Evolutionary conservation across 495 filamentous ascomycete species (phyloP).

Genomic region (Xylaria sp.): DNA sequence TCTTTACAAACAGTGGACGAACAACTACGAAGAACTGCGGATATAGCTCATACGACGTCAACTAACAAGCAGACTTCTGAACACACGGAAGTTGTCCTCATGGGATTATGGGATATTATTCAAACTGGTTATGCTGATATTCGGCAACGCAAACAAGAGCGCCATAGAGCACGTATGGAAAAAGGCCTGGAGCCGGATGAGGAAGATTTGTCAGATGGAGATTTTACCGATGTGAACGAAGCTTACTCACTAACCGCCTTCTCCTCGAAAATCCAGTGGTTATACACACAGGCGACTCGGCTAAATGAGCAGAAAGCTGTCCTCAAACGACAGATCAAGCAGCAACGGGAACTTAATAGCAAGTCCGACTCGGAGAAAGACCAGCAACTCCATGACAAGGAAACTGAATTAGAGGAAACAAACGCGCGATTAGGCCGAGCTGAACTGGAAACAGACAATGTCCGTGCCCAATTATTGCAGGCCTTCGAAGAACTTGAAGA

Average conservation of each 20-base stretch:
- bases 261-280: slow-evolving; percentile 75
- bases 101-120: slow-evolving; percentile 76
- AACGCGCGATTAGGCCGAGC: slow-evolving; percentile 56
- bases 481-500: slow-evolving; percentile 62
- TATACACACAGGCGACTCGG: slow-evolving; percentile 68
- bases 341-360: slow-evolving; percentile 87
- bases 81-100: slow-evolving; percentile 66
- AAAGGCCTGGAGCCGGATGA: slow-evolving; percentile 53
- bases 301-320: slow-evolving; percentile 85
- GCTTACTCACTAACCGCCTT: slow-evolving; percentile 72
- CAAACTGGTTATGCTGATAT: slow-evolving; percentile 67
- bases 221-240: slow-evolving; percentile 58
- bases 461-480: slow-evolving; percentile 53
- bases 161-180: slow-evolving; percentile 52
- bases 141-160: slow-evolving; percentile 58
- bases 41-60: slow-evolving; percentile 36
- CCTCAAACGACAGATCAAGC: slow-evolving; percentile 85
- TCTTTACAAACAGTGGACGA: slow-evolving; percentile 41
- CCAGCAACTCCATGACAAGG: slow-evolving; percentile 56
- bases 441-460: slow-evolving; percentile 55
- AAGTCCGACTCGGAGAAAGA: slow-evolving; percentile 66
- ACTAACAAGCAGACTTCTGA: slow-evolving; percentile 50
- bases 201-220: slow-evolving; percentile 56
- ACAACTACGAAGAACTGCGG: slow-evolving; percentile 42
- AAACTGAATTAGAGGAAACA: slow-evolving; percentile 61